phyloP scores from a whole-genome alignment of 2,329 filamentous ascomycete species.

The Didymosphaeria variabile region DNA sequence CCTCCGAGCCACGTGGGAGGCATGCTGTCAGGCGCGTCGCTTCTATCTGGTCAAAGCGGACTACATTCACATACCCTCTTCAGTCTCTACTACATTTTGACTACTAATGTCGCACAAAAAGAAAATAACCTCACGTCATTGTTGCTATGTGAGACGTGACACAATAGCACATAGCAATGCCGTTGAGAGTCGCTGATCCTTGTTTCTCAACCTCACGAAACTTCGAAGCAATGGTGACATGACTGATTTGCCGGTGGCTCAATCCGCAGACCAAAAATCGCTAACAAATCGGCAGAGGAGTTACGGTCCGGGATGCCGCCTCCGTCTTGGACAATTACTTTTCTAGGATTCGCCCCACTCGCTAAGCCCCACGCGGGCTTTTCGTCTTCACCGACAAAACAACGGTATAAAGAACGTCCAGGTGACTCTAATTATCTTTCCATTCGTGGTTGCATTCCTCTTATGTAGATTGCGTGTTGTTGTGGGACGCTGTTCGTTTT shows the following conservation, averaged over 20 bases:
- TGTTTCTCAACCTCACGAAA: background rate
- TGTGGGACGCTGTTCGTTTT: background rate
- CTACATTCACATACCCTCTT: background rate
- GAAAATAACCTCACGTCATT: background rate
- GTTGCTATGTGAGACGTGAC: background rate
- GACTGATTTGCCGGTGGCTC: constrained; percentile 19
- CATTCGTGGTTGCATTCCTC: constrained; percentile 1
- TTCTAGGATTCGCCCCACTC: constrained; percentile 44
- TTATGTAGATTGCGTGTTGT: background rate
- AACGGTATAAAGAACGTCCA: constrained; percentile 32
- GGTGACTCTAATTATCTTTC: background rate
- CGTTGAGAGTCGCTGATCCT: background rate
- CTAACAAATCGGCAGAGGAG: constrained; percentile 34
- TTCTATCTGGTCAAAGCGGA: background rate
- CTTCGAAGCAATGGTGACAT: background rate
- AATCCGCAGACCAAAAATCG: background rate
- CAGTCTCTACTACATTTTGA: background rate
- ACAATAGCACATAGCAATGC: background rate
- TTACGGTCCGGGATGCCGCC: constrained; percentile 45
- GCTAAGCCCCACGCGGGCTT: constrained; percentile 42
- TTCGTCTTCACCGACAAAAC: constrained; percentile 33
- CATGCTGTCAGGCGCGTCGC: background rate
- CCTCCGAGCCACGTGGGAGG: constrained; percentile 13
- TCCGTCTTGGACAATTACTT: constrained; percentile 36
- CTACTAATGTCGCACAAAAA: background rate